Base-by-base conservation (phyloP, 257 asterid species). In the Nicotiana otophora region DNA sequence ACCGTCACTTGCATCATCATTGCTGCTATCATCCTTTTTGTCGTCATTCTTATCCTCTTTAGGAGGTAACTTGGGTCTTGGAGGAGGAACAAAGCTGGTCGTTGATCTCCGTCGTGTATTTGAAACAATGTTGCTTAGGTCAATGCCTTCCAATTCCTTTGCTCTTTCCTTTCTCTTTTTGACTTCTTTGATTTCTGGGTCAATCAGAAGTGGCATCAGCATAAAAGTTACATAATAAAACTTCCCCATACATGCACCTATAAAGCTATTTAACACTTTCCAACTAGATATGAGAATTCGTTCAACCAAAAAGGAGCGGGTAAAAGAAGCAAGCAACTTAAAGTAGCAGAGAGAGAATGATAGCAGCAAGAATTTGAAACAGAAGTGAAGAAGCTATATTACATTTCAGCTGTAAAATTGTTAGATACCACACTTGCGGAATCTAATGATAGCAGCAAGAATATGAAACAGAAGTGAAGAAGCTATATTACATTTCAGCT, bases 141-240 rank as follows among this genome's bases (percentile, higher is more conserved):
- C 99, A 84, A 96, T 96, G 81, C 98, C 99, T 90, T 96, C 99
- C 70, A 96, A 96, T 89, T 96, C 99, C 90, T 86, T 93, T 69
- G 95, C 98, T 81, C 85, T 94, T 57, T 94, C 95, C 90, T 93
- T 96, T 90, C 89, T 94, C 93, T 87, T 94, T 87, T 81, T 90
- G 84, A 97, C 95, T 80, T 94, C 97, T 84, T 92, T 93, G 81
- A 94, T 96, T 87, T 96, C 98, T 96, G 89, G 51, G 83, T 79
- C 67, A 77, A 54, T 66, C 39, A 30, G 11, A 60, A 5, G 31
- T 67, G 84, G 42, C 62, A 86, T 87, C 81, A 58, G 20, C 55
- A 70, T 46, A 58, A 33, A 62, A 66, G 84, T 76, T 72, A 20
- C 36, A 42, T 11, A 20, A 6, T 30, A 46, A 61, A 34, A 61